phyloP scores from a whole-genome alignment of 768 basidiomycete species.

The Infundibulicybe gibba region DNA sequence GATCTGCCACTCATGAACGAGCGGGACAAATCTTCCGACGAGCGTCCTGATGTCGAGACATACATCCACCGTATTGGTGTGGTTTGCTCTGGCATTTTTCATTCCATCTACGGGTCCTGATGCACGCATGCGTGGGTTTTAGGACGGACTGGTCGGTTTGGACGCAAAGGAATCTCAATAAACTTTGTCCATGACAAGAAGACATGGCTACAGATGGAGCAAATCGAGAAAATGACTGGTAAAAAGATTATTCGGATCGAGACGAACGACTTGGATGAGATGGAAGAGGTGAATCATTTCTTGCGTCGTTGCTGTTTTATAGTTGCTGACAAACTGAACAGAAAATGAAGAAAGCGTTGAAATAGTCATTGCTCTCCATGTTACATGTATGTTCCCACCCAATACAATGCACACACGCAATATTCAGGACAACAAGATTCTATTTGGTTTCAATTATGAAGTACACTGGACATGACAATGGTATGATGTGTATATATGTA shows the following conservation, averaged over 20 bases:
- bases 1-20: constrained; percentile 88
- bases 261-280: constrained; percentile 86
- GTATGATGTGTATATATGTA: neutral
- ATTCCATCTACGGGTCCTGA: neutral
- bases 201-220: constrained; percentile 88
- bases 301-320: constrained; percentile 2
- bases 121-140: constrained; percentile 3
- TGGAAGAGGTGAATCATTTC: constrained; percentile 74
- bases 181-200: constrained; percentile 93
- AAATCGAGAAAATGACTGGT: constrained; percentile 77
- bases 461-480: neutral
- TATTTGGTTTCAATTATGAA: neutral
- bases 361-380: constrained; percentile 30
- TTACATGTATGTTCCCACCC: neutral
- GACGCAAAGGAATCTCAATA: constrained; percentile 94
- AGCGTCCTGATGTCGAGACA: constrained; percentile 86
- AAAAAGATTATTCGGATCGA: constrained; percentile 82
- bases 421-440: neutral
- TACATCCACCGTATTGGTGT: constrained; percentile 96
- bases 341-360: constrained; percentile 83
- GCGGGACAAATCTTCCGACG: constrained; percentile 49
- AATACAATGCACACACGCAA: neutral
- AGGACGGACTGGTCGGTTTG: constrained; percentile 98
- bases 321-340: constrained; percentile 17
- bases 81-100: constrained; percentile 18